Percentiles rank a stretch among this genome's conserved stretches.
Evolutionary conservation across 495 filamentous ascomycete species (phyloP).

Genomic region (Neurospora sp.): DNA sequence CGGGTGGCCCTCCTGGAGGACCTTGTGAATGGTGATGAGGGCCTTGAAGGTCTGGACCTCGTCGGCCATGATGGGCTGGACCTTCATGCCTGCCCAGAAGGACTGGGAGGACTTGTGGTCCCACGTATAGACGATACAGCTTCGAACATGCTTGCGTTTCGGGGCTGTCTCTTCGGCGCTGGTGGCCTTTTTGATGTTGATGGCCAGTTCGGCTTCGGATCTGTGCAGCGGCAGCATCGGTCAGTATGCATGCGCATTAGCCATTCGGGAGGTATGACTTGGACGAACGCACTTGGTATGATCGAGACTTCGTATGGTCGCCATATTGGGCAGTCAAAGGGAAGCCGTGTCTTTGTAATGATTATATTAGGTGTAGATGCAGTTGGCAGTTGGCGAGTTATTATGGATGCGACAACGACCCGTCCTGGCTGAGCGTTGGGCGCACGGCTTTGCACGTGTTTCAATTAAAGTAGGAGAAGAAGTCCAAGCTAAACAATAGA

Average conservation of each 20-base stretch:
- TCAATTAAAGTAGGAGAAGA: neutral
- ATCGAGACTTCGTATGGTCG: constrained; percentile 37
- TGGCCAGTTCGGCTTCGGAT: constrained; percentile 84
- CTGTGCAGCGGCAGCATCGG: constrained; percentile 33
- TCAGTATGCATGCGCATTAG: constrained; percentile 7
- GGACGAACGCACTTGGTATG: constrained; percentile 32
- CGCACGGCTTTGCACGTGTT: neutral
- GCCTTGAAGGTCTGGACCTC: constrained; percentile 93
- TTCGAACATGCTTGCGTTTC: constrained; percentile 97
- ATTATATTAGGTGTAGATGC: neutral
- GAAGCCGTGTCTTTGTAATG: no score
- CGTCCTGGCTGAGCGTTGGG: neutral
- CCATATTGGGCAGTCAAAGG: constrained; percentile 25
- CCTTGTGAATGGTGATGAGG: constrained; percentile 87
- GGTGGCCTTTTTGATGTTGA: constrained; percentile 95
- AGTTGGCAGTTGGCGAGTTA: neutral
- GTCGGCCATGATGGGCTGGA: constrained; percentile 95
- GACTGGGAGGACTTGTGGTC: constrained; percentile 94
- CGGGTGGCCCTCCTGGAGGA: constrained; percentile 92
- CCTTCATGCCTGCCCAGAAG: constrained; percentile 99
- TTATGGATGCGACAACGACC: neutral
- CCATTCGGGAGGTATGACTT: neutral
- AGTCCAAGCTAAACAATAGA: neutral
- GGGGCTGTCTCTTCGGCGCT: constrained; percentile 91
- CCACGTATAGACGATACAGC: constrained; percentile 98